Base-by-base conservation (phyloP, 768 basidiomycete genomes). In the Leccinum variicolor region DNA sequence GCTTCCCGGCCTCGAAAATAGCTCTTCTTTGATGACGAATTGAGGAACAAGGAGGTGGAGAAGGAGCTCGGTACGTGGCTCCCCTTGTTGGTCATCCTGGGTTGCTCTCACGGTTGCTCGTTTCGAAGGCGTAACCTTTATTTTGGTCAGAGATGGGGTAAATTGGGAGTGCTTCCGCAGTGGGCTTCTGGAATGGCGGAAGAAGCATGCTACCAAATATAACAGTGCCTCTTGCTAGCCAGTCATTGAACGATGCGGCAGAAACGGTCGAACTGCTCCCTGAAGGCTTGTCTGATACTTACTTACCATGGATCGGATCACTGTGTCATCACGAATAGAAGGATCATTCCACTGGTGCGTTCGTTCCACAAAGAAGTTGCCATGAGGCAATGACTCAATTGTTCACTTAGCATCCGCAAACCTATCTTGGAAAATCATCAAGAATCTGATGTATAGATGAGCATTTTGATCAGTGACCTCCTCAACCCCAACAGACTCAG, bases 11-110 rank as follows among this genome's bases (percentile, higher is more conserved):
- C 7, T 25, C 9, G 28, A 0, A 39, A 55, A 50, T 52, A 84
- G 84, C 74, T 86, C 5, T 85, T 85, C 68, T 92, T 89, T 59
- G 89, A 91, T 56, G 89, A 91, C 64, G 87, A 89, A 67, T 63
- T 62, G 49, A 73, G 87, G 25, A 76, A 78, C 45, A 74, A 75
- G 34, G 86, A 89, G 0, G 86, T 73, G 10, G 67, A 71, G 33
- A 67, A 82, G 66, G 70, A 76, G 33, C 75, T 87, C 3, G 86
- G 86, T 82, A 54, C 11, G 39, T 50, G 14, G 17, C 49, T 48
- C 14, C 57, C 56, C 3, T 46, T 29, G 46, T 29, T 29, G 48
- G 5, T 2, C n/a, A 45, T n/a, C n/a, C n/a, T n/a, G n/a, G n/a
- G 8, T 41, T 50, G 3, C 58, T 54, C 21, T 58, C 39, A 10